A percentile compares a stretch with the other conserved stretches of the same genome.
Conservation (phyloP, 352 stramenopile genomes). For the Phytophthora fragariae region DNA sequence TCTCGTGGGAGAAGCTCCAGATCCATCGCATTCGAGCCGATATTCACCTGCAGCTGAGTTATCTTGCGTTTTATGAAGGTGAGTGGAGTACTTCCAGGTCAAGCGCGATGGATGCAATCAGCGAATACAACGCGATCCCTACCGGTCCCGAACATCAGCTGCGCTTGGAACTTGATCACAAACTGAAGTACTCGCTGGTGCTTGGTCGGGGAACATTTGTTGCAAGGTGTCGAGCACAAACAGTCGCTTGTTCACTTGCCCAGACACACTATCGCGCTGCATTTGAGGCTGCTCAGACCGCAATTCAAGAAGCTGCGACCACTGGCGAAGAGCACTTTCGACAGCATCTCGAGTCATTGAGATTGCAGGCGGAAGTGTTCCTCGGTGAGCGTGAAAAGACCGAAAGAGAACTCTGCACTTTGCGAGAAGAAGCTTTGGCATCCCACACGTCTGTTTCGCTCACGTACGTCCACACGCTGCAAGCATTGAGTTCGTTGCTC, state of each 20-base stretch:
- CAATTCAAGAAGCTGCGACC: constrained; percentile 47
- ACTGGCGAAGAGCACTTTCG: constrained; percentile 51
- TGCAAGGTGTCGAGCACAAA: constrained; percentile 50
- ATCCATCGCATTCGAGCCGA: constrained; percentile 39
- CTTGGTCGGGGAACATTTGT: constrained; percentile 43
- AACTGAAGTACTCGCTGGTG: constrained; percentile 49
- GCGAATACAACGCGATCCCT: constrained; percentile 18
- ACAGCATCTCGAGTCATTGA: constrained; percentile 55
- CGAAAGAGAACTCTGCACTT: constrained; percentile 30
- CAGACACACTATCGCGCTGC: constrained; percentile 40
- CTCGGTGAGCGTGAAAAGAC: constrained; percentile 46
- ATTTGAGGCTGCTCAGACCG: constrained; percentile 35
- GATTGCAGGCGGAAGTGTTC: constrained; percentile 44
- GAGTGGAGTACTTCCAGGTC: constrained; percentile 44
- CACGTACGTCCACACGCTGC: constrained; percentile 51
- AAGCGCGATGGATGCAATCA: constrained; percentile 35
- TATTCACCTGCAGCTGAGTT: constrained; percentile 49
- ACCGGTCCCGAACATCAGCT: constrained; percentile 14
- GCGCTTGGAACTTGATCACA: constrained; percentile 41
- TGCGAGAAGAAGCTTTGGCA: constrained; percentile 35
- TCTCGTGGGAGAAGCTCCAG: constrained; percentile 42
- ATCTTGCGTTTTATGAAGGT: constrained; percentile 43
- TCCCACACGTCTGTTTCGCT: constrained; percentile 37
- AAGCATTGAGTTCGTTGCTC: constrained; percentile 46
- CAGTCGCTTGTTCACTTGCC: constrained; percentile 48